Conservation (phyloP, 169 alveolate genomes). For the Theileria orientalis region DNA sequence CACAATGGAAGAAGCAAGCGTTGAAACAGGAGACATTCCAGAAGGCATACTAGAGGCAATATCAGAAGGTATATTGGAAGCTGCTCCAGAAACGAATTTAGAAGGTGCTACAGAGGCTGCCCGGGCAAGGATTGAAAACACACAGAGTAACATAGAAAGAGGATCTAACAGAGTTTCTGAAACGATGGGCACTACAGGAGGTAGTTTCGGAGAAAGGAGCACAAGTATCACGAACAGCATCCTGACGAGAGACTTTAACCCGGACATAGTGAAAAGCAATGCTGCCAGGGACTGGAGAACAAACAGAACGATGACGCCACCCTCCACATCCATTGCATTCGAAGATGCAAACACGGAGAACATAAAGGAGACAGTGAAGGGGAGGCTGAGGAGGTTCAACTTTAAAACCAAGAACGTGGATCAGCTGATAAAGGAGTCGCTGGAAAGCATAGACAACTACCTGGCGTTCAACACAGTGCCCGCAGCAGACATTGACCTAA, state of each 20-base stretch:
- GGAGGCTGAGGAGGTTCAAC: no score
- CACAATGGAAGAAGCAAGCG: no score
- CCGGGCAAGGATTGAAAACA: no score
- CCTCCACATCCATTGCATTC: not conserved
- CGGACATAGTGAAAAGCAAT: not conserved
- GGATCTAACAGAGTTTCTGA: not conserved
- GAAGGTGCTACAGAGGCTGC: no score
- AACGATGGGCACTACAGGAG: not conserved
- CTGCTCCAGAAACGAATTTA: no score
- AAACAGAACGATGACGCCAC: not conserved
- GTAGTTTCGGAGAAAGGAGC: not conserved
- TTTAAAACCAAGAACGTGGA: no score
- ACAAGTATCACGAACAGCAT: not conserved
- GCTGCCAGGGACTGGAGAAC: not conserved
- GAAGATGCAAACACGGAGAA: not conserved
- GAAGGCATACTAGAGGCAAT: no score
- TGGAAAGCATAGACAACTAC: not conserved
- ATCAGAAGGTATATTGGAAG: no score
- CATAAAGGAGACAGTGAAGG: not conserved
- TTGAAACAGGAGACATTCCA: no score
- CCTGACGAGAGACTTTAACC: not conserved
- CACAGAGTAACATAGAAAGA: no score
- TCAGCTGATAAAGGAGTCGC: conserved; percentile 1
- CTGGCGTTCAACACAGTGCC: no score
- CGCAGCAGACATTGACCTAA: not conserved